These are phyloP conservation scores for Claviceps citrina DNA, from an alignment of 2,329 filamentous ascomycete genomes.

Conservation along the genomic window DNA sequence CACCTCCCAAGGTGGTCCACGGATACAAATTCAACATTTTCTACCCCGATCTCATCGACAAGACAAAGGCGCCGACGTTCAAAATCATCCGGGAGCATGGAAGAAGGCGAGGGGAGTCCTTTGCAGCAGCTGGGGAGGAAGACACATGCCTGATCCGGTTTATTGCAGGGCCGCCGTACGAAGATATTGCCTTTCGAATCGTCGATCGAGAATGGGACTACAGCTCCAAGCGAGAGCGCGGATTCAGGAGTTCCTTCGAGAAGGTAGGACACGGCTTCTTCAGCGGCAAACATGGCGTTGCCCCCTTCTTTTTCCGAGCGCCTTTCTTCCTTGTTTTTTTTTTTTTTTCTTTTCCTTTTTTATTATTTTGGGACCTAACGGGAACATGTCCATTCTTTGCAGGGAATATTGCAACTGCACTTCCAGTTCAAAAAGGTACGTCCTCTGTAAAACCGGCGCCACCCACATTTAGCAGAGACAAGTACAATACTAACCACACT, in stretches of 20 bases:
- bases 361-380: no score
- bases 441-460: not conserved
- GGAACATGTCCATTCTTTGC: not conserved
- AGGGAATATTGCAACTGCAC: constrained; percentile 70
- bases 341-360: not conserved
- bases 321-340: not conserved
- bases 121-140: constrained; percentile 84
- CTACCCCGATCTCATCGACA: constrained; percentile 93
- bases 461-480: not conserved
- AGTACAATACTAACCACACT: constrained; percentile 1
- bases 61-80: constrained; percentile 85
- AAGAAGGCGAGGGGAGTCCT: constrained; percentile 75
- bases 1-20: constrained; percentile 92
- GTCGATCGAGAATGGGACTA: constrained; percentile 99
- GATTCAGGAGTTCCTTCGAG: constrained; percentile 93
- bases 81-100: constrained; percentile 90
- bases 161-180: constrained; percentile 86
- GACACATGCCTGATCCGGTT: constrained; percentile 96
- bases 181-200: constrained; percentile 92
- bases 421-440: constrained; percentile 95
- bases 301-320: constrained; percentile 7
- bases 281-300: constrained; percentile 6
- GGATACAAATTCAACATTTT: constrained; percentile 99
- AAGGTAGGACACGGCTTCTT: constrained; percentile 48
- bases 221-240: constrained; percentile 83